Percentiles rank a stretch among this genome's conserved stretches.
Conservation (phyloP, 257 asterid species). For the Haberlea rhodopensis region DNA sequence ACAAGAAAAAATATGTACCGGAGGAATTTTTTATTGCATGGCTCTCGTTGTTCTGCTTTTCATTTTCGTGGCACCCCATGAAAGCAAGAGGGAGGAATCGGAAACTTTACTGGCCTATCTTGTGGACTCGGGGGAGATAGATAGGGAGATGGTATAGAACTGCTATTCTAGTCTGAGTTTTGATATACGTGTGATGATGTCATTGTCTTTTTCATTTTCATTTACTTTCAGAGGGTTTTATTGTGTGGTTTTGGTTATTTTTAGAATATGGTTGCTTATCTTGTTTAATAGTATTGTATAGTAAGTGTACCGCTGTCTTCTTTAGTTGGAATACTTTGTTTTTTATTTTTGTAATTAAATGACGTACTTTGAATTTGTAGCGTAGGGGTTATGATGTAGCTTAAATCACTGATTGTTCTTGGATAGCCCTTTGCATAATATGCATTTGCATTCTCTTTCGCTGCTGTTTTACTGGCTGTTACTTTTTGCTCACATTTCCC, state of each 20-base stretch:
- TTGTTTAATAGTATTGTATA: not conserved
- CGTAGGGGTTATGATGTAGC: slow-evolving; percentile 9
- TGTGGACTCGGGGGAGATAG: slow-evolving; percentile 48
- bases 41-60: slow-evolving; percentile 43
- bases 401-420: not conserved
- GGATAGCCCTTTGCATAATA: not conserved
- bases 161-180: slow-evolving; percentile 23
- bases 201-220: not conserved
- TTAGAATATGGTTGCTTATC: not conserved
- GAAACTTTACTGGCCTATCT: slow-evolving; percentile 47
- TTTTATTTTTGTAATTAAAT: not conserved
- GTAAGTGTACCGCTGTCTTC: not conserved
- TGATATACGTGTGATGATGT: slow-evolving; percentile 1
- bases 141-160: slow-evolving; percentile 53
- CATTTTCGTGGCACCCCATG: slow-evolving; percentile 36
- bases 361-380: slow-evolving; percentile 8
- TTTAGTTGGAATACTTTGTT: not conserved
- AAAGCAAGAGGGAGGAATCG: slow-evolving; percentile 41
- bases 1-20: slow-evolving; percentile 41
- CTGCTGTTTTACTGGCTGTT: slow-evolving; percentile 3
- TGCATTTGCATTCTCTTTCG: not conserved
- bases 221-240: not conserved
- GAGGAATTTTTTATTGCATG: slow-evolving; percentile 39
- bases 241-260: not conserved
- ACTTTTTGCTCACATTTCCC: slow-evolving; percentile 1